These are phyloP conservation scores for Glomus cerebriforme DNA, from an alignment of 192 early-diverging fungal species.

Conservation along the genomic window DNA sequence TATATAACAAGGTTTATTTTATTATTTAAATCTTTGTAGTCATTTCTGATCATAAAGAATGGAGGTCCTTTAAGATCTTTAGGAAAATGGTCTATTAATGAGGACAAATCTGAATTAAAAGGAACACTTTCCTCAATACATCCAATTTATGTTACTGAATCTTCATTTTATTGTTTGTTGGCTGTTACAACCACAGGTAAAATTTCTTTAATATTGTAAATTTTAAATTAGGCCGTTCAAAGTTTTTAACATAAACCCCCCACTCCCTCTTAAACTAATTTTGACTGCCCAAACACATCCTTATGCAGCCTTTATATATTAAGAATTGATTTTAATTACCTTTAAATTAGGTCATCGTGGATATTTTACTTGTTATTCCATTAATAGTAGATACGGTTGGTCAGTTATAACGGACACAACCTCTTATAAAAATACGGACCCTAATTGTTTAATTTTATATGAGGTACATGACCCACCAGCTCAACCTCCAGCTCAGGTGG, in stretches of 20 bases:
- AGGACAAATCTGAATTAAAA: constrained; percentile 1
- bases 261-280: no score
- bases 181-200: constrained; percentile 22
- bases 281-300: no score
- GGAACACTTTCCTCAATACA: constrained; percentile 11
- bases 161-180: constrained; percentile 14
- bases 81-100: not conserved
- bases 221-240: no score
- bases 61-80: not conserved
- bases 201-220: no score
- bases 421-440: constrained; percentile 5
- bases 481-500: not conserved
- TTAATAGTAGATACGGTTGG: not conserved
- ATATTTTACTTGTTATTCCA: constrained; percentile 26
- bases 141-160: constrained; percentile 21
- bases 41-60: not conserved
- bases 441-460: constrained; percentile 8
- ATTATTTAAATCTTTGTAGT: not conserved
- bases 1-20: no score
- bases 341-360: constrained; percentile 24
- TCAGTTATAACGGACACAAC: not conserved
- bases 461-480: constrained; percentile 22
- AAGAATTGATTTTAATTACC: not conserved
- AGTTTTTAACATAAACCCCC: no score
- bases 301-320: not conserved